phyloP scores from a whole-genome alignment of 495 filamentous ascomycete species.

The Aspergillus taichungensis region DNA sequence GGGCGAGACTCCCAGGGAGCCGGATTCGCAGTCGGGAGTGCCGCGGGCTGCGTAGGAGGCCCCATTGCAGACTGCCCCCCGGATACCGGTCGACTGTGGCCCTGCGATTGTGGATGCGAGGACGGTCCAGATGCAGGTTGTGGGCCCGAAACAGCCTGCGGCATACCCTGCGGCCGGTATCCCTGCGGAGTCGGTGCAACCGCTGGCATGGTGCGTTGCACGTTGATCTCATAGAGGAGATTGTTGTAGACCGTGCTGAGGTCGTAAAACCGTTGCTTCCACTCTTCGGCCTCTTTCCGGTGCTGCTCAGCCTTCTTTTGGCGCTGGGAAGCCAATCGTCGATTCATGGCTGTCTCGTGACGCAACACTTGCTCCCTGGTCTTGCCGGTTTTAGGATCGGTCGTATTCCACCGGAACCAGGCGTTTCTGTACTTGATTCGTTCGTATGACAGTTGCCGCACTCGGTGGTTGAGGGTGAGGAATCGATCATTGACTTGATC shows the following conservation, averaged over 20 bases:
- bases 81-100: too few species aligned
- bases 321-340: conserved; percentile 12
- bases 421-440: conserved; percentile 15
- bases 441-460: conserved; percentile 13
- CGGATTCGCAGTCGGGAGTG: too few species aligned
- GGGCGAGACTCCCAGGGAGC: neutral
- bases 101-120: too few species aligned
- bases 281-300: conserved; percentile 14
- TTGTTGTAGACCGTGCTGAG: conserved; percentile 15
- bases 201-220: conserved; percentile 8
- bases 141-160: neutral
- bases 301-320: conserved; percentile 13
- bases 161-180: conserved; percentile 12
- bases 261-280: conserved; percentile 12
- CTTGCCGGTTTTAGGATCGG: conserved; percentile 16
- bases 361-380: conserved; percentile 14
- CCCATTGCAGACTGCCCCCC: too few species aligned
- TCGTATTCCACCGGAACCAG: conserved; percentile 6
- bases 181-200: conserved; percentile 9
- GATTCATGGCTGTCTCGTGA: conserved; percentile 16
- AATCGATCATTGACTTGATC: conserved; percentile 9
- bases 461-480: conserved; percentile 1
- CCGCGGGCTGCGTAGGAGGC: too few species aligned
- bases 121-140: neutral
- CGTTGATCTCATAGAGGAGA: conserved; percentile 17